Conservation (phyloP, 2,329 filamentous ascomycete species). For the Pseudomassariella vexata region DNA sequence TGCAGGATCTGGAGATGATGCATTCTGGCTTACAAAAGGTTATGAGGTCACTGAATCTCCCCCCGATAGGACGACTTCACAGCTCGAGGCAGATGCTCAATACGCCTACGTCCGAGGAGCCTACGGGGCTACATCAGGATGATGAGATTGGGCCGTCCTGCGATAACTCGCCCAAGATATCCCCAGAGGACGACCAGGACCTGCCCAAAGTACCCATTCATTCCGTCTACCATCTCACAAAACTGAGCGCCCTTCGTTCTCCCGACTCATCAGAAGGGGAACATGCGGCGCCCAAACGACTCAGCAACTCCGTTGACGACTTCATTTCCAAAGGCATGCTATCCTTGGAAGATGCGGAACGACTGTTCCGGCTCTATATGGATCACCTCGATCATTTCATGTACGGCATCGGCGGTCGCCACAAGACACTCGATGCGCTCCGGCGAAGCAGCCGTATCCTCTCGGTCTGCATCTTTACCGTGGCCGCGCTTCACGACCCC, state of each 20-base stretch:
- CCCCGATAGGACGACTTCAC: constrained; percentile 11
- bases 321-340: constrained; percentile 38
- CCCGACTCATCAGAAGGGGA: constrained; percentile 19
- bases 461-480: constrained; percentile 43
- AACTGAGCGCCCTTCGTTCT: constrained; percentile 28
- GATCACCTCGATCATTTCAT: constrained; percentile 44
- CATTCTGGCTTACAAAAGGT: constrained; percentile 13
- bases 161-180: constrained; percentile 18
- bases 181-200: constrained; percentile 23
- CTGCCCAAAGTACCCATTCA: constrained; percentile 32
- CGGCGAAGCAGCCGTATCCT: constrained; percentile 49
- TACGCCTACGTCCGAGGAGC: constrained; percentile 11
- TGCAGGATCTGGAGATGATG: constrained; percentile 16
- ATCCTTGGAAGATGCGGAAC: constrained; percentile 40
- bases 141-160: constrained; percentile 14
- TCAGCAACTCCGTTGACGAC: constrained; percentile 21
- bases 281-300: not conserved
- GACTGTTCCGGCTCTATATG: constrained; percentile 44
- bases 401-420: constrained; percentile 44
- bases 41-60: constrained; percentile 11
- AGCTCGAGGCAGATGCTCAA: constrained; percentile 8
- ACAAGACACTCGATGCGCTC: constrained; percentile 42
- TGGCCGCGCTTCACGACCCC: constrained; percentile 32
- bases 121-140: constrained; percentile 2
- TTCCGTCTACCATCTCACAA: constrained; percentile 31